These are phyloP conservation scores for Leishmania gerbilli DNA, from an alignment of 208 protist species.

Conservation along the genomic window DNA sequence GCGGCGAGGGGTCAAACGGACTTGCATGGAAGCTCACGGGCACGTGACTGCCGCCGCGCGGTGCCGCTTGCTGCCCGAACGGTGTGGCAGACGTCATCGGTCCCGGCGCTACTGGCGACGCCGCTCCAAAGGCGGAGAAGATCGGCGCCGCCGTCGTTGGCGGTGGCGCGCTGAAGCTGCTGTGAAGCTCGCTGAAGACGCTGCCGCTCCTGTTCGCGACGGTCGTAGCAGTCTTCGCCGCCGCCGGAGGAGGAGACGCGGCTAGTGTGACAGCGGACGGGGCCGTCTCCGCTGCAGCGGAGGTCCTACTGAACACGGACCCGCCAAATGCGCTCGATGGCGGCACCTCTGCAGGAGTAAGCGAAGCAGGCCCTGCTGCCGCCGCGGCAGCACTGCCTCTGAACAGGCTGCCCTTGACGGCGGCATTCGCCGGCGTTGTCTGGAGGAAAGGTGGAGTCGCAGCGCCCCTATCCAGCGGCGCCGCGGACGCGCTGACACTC, in stretches of 20 bases:
- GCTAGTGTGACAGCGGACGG: not conserved
- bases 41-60: not conserved
- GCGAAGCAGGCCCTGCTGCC: not conserved
- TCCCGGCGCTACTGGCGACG: not conserved
- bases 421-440: not conserved
- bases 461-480: not conserved
- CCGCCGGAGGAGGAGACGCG: not conserved
- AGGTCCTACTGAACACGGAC: not conserved
- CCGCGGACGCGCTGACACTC: not conserved
- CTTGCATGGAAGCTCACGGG: not conserved
- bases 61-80: not conserved
- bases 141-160: not conserved
- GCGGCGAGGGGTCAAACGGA: not conserved
- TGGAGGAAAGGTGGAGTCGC: not conserved
- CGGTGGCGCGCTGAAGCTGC: not conserved
- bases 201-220: not conserved
- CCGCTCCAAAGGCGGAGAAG: slow-evolving; percentile 2
- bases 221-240: not conserved
- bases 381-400: not conserved
- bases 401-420: not conserved
- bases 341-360: not conserved
- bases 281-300: not conserved
- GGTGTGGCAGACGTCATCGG: not conserved
- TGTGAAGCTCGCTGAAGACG: not conserved
- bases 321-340: not conserved